phyloP scores from a whole-genome alignment of 2,329 filamentous ascomycete species.

The Colletotrichum liaoningense region DNA sequence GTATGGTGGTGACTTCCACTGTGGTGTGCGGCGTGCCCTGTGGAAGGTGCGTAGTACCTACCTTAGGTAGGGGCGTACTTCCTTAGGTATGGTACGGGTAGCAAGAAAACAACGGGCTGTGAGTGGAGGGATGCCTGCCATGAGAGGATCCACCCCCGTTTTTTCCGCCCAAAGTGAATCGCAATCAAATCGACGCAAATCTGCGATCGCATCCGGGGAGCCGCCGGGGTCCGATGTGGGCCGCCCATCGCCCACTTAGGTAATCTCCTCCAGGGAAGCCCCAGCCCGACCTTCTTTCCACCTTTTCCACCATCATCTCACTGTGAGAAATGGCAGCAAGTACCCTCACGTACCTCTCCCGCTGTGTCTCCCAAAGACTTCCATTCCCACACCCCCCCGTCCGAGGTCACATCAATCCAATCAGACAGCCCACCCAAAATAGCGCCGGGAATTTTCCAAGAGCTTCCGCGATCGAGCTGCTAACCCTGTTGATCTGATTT shows the following conservation, averaged over 20 bases:
- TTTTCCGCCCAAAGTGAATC: constrained; percentile 29
- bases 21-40: not conserved
- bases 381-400: not conserved
- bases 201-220: constrained; percentile 35
- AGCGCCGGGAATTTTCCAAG: constrained; percentile 29
- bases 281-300: not conserved
- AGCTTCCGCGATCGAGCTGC: constrained; percentile 33
- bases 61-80: no score
- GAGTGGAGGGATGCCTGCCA: constrained; percentile 12
- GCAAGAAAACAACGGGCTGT: not conserved
- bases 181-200: constrained; percentile 36
- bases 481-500: constrained; percentile 33
- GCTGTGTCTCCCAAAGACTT: not conserved
- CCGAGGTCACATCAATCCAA: not conserved
- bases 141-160: constrained; percentile 24
- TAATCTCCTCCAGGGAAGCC: constrained; percentile 8
- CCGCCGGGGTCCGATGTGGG: constrained; percentile 26
- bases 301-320: not conserved
- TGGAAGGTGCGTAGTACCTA: not conserved
- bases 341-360: not conserved
- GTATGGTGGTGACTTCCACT: not conserved
- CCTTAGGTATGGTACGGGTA: no score
- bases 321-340: not conserved
- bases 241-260: not conserved
- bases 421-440: constrained; percentile 25